Conservation (phyloP, 192 early-diverging fungal genomes). For the Diversispora epigaea region DNA sequence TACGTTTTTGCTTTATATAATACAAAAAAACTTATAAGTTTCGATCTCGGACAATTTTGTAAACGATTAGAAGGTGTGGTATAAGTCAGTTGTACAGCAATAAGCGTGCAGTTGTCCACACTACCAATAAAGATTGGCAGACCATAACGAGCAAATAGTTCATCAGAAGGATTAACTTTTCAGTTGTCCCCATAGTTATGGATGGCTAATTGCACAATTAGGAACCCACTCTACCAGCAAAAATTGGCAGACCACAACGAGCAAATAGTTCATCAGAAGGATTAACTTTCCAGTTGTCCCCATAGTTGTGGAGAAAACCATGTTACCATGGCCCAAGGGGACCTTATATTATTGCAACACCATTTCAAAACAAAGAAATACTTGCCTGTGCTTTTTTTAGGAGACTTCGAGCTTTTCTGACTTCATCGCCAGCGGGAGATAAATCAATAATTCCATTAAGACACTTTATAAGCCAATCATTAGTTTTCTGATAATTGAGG, state of each 20-base stretch:
- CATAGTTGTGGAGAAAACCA: too few species aligned
- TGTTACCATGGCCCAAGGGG: constrained; percentile 29
- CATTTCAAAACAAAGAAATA: constrained; percentile 28
- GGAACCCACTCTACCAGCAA: constrained; percentile 24
- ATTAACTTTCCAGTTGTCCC: too few species aligned
- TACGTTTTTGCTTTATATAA: constrained; percentile 29
- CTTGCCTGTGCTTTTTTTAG: constrained; percentile 26
- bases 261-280: too few species aligned
- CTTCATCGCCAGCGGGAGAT: constrained; percentile 18
- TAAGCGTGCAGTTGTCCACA: too few species aligned
- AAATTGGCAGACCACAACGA: too few species aligned
- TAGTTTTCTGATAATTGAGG: constrained; percentile 16
- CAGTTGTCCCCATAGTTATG: constrained; percentile 29
- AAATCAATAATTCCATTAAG: constrained; percentile 3
- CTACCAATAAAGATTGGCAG: too few species aligned
- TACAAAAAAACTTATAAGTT: constrained; percentile 31
- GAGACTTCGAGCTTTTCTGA: constrained; percentile 24
- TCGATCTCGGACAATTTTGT: constrained; percentile 22
- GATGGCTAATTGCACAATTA: constrained; percentile 29
- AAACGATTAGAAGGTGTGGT: constrained; percentile 23
- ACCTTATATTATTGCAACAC: constrained; percentile 26
- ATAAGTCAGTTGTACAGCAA: constrained; percentile 26
- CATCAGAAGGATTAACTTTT: not conserved
- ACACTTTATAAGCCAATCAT: constrained; percentile 11
- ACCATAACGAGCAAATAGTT: too few species aligned